Percentiles rank a stretch among this genome's conserved stretches.
Evolutionary conservation across 2,329 filamentous ascomycete genomes (phyloP).

Genomic region (Scleromitrula shiraiana): DNA sequence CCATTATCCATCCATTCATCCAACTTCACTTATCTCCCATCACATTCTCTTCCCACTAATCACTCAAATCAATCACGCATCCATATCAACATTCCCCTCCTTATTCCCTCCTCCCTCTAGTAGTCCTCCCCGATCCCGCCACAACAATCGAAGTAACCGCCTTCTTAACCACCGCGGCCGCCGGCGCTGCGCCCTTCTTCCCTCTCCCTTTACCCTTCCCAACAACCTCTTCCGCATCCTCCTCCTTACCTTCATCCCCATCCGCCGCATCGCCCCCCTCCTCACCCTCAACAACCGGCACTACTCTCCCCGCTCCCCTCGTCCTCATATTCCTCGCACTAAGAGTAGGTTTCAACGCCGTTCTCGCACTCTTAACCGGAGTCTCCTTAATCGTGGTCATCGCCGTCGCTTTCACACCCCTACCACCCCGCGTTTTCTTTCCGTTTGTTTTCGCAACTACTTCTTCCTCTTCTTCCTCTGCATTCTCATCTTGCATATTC

Average conservation of each 20-base stretch:
- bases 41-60: neutral
- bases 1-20: neutral
- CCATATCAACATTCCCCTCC: neutral
- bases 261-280: neutral
- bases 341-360: neutral
- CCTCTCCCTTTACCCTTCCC: neutral
- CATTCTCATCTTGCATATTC: slow-evolving; percentile 4
- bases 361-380: neutral
- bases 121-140: neutral
- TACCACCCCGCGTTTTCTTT: slow-evolving; percentile 4
- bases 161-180: neutral
- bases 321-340: slow-evolving; percentile 3
- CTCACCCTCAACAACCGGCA: neutral
- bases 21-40: neutral
- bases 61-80: neutral
- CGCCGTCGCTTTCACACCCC: slow-evolving; percentile 1
- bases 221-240: neutral
- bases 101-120: neutral
- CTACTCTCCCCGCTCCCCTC: neutral
- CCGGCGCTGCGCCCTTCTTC: slow-evolving; percentile 2
- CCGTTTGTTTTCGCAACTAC: slow-evolving; percentile 22
- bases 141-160: neutral
- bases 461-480: slow-evolving; percentile 6
- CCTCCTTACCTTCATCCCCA: neutral
- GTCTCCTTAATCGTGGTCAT: slow-evolving; percentile 8